Conservation (phyloP, 2,329 filamentous ascomycete species). For the Trichoderma sp. region DNA sequence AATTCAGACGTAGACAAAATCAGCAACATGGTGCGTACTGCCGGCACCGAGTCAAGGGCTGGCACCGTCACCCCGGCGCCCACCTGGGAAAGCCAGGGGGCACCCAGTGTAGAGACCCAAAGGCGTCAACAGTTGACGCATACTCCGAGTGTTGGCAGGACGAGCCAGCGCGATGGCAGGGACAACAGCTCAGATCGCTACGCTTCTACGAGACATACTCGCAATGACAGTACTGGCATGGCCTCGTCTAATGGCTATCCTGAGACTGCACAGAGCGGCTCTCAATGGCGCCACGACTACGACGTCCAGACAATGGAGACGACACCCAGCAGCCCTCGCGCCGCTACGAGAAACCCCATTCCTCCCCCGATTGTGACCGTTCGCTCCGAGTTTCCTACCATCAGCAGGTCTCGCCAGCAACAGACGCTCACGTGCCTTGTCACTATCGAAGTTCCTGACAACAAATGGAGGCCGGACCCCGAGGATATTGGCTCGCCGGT, state of each 20-base stretch:
- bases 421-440: constrained; percentile 93
- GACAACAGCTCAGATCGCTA: constrained; percentile 51
- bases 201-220: constrained; percentile 58
- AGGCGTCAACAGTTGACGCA: constrained; percentile 36
- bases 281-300: constrained; percentile 82
- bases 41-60: constrained; percentile 63
- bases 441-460: constrained; percentile 90
- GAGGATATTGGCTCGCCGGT: constrained; percentile 69
- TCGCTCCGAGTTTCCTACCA: constrained; percentile 93
- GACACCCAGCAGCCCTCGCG: constrained; percentile 71
- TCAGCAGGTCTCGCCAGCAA: constrained; percentile 88
- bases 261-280: constrained; percentile 70
- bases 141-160: constrained; percentile 31
- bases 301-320: constrained; percentile 97
- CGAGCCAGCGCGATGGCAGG: constrained; percentile 51
- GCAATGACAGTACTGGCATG: constrained; percentile 78
- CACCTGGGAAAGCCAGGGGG: constrained; percentile 69
- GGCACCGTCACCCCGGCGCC: constrained; percentile 52
- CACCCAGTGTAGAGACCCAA: constrained; percentile 51
- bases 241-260: constrained; percentile 79
- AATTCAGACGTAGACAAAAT: constrained; percentile 72
- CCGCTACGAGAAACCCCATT: constrained; percentile 79
- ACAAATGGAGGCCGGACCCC: constrained; percentile 83
- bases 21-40: constrained; percentile 86
- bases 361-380: constrained; percentile 90